A percentile compares a stretch with the other conserved stretches of the same genome.
phyloP scores from a whole-genome alignment of 2,329 filamentous ascomycete genomes.

The Ustulina deusta region DNA sequence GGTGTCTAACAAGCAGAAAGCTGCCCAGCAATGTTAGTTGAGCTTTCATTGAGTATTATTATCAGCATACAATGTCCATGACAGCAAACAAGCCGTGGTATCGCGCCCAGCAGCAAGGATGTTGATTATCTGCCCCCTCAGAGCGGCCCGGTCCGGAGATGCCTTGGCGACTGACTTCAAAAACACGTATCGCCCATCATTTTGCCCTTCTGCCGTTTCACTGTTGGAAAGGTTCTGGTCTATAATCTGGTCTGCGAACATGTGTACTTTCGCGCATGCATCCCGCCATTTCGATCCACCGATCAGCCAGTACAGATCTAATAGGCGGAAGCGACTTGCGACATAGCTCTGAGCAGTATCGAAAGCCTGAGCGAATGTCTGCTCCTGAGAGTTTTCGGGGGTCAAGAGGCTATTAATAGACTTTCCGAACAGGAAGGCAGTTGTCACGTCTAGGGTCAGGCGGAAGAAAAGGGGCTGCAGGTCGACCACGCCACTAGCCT shows the following conservation, averaged over 20 bases:
- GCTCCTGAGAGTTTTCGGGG: slow-evolving; percentile 31
- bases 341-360: slow-evolving; percentile 43
- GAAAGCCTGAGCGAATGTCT: slow-evolving; percentile 41
- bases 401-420: slow-evolving; percentile 41
- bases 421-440: slow-evolving; percentile 48
- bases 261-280: slow-evolving; percentile 41
- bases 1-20: slow-evolving; percentile 44
- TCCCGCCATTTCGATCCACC: slow-evolving; percentile 36
- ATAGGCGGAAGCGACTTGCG: slow-evolving; percentile 40
- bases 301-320: slow-evolving; percentile 44
- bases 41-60: not conserved
- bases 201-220: slow-evolving; percentile 20
- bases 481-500: slow-evolving; percentile 39
- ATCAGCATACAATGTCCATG: slow-evolving; percentile 45
- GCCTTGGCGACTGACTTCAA: slow-evolving; percentile 41
- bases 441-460: slow-evolving; percentile 45
- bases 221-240: slow-evolving; percentile 40
- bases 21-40: slow-evolving; percentile 28
- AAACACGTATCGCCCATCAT: slow-evolving; percentile 41
- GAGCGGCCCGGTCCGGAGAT: slow-evolving; percentile 38
- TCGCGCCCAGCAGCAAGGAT: slow-evolving; percentile 47
- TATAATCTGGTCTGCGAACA: slow-evolving; percentile 45
- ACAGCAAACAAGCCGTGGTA: slow-evolving; percentile 45
- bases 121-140: slow-evolving; percentile 47
- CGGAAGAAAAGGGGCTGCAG: slow-evolving; percentile 47